Evolutionary conservation across 2,329 filamentous ascomycete species (phyloP).

Genomic region (Aspergillus sp.): DNA sequence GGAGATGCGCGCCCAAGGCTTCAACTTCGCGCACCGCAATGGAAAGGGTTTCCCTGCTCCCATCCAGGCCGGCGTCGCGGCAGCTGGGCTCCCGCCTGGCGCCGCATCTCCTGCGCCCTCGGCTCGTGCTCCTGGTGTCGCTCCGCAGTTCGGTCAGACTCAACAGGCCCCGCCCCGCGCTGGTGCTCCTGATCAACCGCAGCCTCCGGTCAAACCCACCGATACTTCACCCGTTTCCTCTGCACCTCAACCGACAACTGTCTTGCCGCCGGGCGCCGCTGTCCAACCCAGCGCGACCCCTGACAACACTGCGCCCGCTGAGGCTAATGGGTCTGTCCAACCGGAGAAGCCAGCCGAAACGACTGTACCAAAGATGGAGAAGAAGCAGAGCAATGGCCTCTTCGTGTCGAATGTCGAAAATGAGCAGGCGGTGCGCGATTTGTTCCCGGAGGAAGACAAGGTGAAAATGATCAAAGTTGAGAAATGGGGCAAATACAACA

Average conservation of each 20-base stretch:
- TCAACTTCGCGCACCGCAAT: slow-evolving; percentile 95
- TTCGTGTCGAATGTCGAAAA: slow-evolving; percentile 82
- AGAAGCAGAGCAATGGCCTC: slow-evolving; percentile 66
- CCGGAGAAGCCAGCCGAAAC: slow-evolving; percentile 33
- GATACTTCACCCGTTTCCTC: slow-evolving; percentile 33
- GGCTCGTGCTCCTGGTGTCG: slow-evolving; percentile 23
- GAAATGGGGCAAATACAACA: slow-evolving; percentile 59
- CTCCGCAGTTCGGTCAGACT: slow-evolving; percentile 35
- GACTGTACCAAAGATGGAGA: slow-evolving; percentile 50
- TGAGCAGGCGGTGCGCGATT: slow-evolving; percentile 70
- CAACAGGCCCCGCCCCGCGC: slow-evolving; percentile 21
- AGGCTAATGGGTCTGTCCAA: slow-evolving; percentile 44
- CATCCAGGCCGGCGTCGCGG: slow-evolving; percentile 14
- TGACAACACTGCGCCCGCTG: slow-evolving; percentile 43
- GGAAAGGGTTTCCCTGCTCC: slow-evolving; percentile 75
- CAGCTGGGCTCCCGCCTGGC: slow-evolving; percentile 19
- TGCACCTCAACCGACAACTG: slow-evolving; percentile 31
- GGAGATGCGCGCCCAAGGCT: slow-evolving; percentile 96
- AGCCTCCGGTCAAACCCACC: slow-evolving; percentile 13
- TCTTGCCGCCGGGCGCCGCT: slow-evolving; percentile 28
- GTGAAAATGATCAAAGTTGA: slow-evolving; percentile 70
- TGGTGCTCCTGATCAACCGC: slow-evolving; percentile 19
- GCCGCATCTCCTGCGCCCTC: slow-evolving; percentile 29
- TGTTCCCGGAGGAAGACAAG: slow-evolving; percentile 76
- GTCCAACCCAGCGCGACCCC: slow-evolving; percentile 35